These are phyloP conservation scores for Macadamia integrifolia DNA, from an alignment of 164 flowering plant species.

Conservation along the genomic window DNA sequence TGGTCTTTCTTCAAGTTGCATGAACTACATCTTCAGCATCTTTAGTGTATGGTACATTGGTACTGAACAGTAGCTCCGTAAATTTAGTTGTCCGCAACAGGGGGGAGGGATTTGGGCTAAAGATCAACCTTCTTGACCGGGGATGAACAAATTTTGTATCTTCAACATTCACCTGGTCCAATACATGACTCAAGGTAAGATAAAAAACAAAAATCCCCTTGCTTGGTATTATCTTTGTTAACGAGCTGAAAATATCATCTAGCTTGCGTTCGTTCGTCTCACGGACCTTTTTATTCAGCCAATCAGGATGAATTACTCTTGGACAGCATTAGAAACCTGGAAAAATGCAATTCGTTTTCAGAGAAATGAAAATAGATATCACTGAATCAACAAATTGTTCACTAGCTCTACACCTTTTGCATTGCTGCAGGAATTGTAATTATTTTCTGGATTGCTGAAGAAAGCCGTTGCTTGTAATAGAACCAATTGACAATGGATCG, in stretches of 20 bases:
- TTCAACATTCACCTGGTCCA: constrained; percentile 27
- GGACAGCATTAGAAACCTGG: constrained; percentile 95
- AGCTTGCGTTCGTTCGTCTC: constrained; percentile 88
- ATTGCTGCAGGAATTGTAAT: constrained; percentile 99
- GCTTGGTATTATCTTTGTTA: constrained; percentile 27
- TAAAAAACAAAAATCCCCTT: constrained; percentile 10
- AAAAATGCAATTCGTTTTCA: constrained; percentile 12
- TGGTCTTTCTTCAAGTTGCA: background rate
- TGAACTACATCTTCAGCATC: background rate
- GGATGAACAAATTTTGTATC: constrained; percentile 27
- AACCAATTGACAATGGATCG: constrained; percentile 97
- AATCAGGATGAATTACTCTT: constrained; percentile 95
- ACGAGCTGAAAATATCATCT: constrained; percentile 62
- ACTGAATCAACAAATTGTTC: background rate
- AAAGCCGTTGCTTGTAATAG: constrained; percentile 92
- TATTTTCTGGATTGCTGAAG: constrained; percentile 94
- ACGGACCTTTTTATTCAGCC: constrained; percentile 93
- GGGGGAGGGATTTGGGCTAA: no score
- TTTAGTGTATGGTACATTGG: no score
- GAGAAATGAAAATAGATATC: constrained; percentile 2
- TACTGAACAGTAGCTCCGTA: background rate
- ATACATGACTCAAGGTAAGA: constrained; percentile 11
- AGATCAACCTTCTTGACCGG: no score
- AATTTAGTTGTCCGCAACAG: background rate
- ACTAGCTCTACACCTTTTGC: constrained; percentile 71